Base-by-base conservation (phyloP, 2,329 filamentous ascomycete genomes). In the Aschersonia sp. region DNA sequence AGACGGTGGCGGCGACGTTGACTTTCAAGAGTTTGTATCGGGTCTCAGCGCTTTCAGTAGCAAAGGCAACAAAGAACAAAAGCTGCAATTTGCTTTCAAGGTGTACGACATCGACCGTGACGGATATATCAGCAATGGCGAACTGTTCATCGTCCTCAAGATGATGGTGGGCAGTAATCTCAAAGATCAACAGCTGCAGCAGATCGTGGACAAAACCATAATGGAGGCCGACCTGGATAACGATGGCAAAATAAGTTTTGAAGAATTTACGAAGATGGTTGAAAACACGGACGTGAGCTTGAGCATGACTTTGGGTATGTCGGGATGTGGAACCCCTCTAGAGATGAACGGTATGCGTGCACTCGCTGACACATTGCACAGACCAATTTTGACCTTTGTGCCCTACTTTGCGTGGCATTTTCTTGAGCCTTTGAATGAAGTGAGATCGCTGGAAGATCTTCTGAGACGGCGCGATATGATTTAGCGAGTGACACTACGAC, bases 91-190 rank as follows among this genome's bases (percentile, higher is more conserved):
- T 62, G 92, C 92, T 43, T 98, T 98, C 79, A 95, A 96, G 68
- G 92, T 98, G 52, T 98, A 98, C 74, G 92, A 98, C 66, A 97
- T 98, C 61, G 92, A 98, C 68, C 87, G 92, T 51, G 92, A 98
- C 66, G 92, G 92, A 30, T 98, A 86, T 71, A 98, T 98, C 62
- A 94, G 87, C 73, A 98, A 98, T 67, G 92, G 92, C 59, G 92
- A 98, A 73, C 78, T 98, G 46, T 98, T 97, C 67, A 97, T 98
- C 60, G 92, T 98, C 61, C 77, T 98, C 60, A 98, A 98, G 84
- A 98, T 98, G 92, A 98, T 98, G 92, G 92, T 98, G 46, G 92
- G 92, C 51, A 96, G 86, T 72, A 98, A 98, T 68, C 72, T 98
- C 61, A 98, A 98, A 76, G 92, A 98, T 66, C 88, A 96, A 69